A percentile compares a stretch with the other conserved stretches of the same genome.
phyloP scores from a whole-genome alignment of 1,139 yeast genomes.

The Pneumocystis carinii region DNA sequence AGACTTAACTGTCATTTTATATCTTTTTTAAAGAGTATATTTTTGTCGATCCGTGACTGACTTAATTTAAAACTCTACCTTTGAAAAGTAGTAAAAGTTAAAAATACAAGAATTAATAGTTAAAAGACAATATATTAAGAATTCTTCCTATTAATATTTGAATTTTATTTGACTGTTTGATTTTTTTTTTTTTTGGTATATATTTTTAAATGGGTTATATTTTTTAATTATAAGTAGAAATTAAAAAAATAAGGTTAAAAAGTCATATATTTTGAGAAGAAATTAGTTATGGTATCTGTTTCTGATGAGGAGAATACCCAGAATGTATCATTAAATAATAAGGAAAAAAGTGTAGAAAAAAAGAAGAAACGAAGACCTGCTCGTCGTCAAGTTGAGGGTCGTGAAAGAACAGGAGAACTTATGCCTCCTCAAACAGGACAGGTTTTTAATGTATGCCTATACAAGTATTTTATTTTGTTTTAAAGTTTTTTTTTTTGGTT shows the following conservation, averaged over 20 bases:
- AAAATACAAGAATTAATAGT: neutral
- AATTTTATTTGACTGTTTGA: no score
- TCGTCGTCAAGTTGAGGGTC: slow-evolving; percentile 58
- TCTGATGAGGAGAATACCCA: neutral
- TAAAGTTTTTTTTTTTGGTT: neutral
- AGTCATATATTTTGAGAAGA: neutral
- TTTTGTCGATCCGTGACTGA: neutral
- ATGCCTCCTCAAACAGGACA: neutral
- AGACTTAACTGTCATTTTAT: neutral
- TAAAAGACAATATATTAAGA: no score
- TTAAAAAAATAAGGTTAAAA: neutral
- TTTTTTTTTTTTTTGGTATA: no score
- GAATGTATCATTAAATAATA: neutral
- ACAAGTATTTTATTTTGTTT: slow-evolving; percentile 53
- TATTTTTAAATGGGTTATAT: neutral
- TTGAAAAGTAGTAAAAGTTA: neutral
- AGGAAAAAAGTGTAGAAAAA: neutral
- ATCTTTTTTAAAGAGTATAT: neutral
- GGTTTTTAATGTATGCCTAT: slow-evolving; percentile 68
- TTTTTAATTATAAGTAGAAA: neutral
- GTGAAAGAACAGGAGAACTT: slow-evolving; percentile 27
- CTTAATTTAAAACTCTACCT: neutral
- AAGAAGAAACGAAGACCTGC: slow-evolving; percentile 32
- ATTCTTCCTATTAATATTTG: no score
- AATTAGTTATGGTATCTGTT: neutral